A percentile compares a stretch with the other conserved stretches of the same genome.
These are phyloP conservation scores for Lindgomyces ingoldianus DNA, from an alignment of 495 filamentous ascomycete genomes.

Conservation along the genomic window DNA sequence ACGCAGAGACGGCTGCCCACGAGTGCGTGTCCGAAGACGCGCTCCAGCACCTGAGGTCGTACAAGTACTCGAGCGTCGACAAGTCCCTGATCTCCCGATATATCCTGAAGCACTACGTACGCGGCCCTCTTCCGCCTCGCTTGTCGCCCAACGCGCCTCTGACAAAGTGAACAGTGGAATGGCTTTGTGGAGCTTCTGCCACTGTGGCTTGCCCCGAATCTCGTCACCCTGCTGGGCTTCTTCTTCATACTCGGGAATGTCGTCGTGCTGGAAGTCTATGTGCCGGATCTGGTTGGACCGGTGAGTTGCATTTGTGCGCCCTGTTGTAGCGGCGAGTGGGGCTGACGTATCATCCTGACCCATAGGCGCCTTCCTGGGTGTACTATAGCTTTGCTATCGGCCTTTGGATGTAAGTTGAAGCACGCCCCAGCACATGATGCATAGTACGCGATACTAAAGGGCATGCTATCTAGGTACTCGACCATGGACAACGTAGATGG, in stretches of 20 bases:
- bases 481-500: slow-evolving; percentile 99
- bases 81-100: slow-evolving; percentile 93
- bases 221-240: slow-evolving; percentile 95
- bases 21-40: slow-evolving; percentile 69
- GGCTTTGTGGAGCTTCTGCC: slow-evolving; percentile 89
- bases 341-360: slow-evolving; percentile 1
- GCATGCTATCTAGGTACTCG: slow-evolving; percentile 65
- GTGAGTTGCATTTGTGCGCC: slow-evolving; percentile 63
- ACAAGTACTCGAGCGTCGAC: slow-evolving; percentile 97
- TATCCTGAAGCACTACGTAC: slow-evolving; percentile 91
- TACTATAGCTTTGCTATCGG: slow-evolving; percentile 95
- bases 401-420: slow-evolving; percentile 88
- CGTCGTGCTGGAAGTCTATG: slow-evolving; percentile 70
- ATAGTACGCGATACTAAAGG: background rate
- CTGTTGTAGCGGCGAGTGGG: background rate
- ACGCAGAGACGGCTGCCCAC: slow-evolving; percentile 49
- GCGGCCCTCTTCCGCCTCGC: slow-evolving; percentile 38
- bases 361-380: slow-evolving; percentile 80
- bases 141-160: slow-evolving; percentile 10
- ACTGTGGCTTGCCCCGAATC: slow-evolving; percentile 95
- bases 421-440: slow-evolving; percentile 25
- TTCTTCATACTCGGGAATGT: slow-evolving; percentile 90
- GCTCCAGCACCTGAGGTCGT: slow-evolving; percentile 81
- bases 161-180: slow-evolving; percentile 73
- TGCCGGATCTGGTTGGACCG: slow-evolving; percentile 91